Percentiles rank a stretch among this genome's conserved stretches.
phyloP scores from a whole-genome alignment of 192 early-diverging fungal species.

The Diversispora eburnea region DNA sequence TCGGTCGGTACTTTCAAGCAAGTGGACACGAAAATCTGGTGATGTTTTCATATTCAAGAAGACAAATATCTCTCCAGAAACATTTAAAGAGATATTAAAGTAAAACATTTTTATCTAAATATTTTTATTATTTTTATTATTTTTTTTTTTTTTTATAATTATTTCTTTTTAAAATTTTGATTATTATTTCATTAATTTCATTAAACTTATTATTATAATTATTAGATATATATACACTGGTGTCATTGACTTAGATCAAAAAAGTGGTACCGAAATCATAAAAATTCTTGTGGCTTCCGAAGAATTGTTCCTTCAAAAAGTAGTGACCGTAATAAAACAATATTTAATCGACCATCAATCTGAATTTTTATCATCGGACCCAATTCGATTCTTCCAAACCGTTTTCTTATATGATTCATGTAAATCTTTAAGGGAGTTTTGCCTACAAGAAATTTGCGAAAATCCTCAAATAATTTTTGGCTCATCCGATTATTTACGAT shows the following conservation, averaged over 20 bases:
- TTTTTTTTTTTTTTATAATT: not conserved
- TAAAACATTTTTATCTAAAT: too few relatives aligned
- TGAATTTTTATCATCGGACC: not conserved
- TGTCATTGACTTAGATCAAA: constrained; percentile 2
- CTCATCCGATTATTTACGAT: constrained; percentile 1
- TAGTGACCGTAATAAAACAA: not conserved
- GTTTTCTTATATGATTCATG: not conserved
- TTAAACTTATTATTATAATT: not conserved
- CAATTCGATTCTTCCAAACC: not conserved
- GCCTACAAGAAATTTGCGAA: constrained; percentile 10
- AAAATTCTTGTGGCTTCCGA: constrained; percentile 18
- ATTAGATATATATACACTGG: constrained; percentile 23
- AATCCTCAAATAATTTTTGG: constrained; percentile 8
- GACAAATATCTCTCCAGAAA: constrained; percentile 19
- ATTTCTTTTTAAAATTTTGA: not conserved
- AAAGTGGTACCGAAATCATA: not conserved
- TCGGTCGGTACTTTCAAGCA: constrained; percentile 2
- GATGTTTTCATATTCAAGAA: constrained; percentile 20
- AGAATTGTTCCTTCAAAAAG: constrained; percentile 16
- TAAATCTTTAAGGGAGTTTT: not conserved
- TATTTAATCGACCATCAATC: constrained; percentile 9
- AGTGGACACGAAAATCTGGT: constrained; percentile 5
- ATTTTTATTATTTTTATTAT: not conserved
- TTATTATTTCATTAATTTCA: not conserved
- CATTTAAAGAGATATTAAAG: constrained; percentile 17